Conservation (phyloP, 1,284 basidiomycete genomes). For the Cerioporus squamosus region DNA sequence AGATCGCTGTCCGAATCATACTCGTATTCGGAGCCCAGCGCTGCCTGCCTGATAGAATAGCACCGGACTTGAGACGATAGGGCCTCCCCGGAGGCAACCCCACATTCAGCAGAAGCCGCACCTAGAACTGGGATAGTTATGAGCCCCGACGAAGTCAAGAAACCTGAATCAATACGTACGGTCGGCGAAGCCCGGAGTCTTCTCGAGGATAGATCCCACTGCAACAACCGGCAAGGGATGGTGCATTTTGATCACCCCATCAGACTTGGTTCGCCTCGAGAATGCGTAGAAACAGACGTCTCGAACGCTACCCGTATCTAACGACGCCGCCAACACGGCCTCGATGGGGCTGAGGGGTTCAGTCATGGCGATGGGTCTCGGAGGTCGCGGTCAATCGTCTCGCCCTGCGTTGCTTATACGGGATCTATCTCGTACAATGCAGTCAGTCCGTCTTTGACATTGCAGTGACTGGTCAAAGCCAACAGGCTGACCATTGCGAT, state of each 20-base stretch:
- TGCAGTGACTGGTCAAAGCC: too few species aligned
- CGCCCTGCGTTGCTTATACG: too few species aligned
- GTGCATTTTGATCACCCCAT: conserved; percentile 6
- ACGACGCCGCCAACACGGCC: neutral
- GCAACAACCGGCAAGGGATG: conserved; percentile 19
- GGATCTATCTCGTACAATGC: too few species aligned
- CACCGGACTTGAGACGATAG: neutral
- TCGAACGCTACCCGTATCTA: conserved; percentile 6
- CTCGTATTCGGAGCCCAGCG: conserved; percentile 17
- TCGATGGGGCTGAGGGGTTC: neutral
- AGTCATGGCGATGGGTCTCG: neutral
- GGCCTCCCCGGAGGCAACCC: neutral
- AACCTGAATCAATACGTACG: conserved; percentile 2
- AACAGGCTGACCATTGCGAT: neutral
- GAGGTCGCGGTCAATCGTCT: neutral
- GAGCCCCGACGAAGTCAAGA: neutral
- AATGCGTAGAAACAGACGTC: conserved; percentile 26
- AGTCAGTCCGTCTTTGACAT: too few species aligned
- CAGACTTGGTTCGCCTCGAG: neutral
- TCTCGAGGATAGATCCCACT: conserved; percentile 17
- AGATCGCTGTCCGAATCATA: conserved; percentile 29
- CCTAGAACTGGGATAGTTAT: conserved; percentile 11
- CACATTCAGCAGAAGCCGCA: conserved; percentile 8
- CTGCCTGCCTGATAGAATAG: neutral
- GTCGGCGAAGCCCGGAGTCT: conserved; percentile 19